Percentiles rank a stretch among this genome's conserved stretches.
Conservation (phyloP, 768 basidiomycete genomes). For the Russula vinacea region DNA sequence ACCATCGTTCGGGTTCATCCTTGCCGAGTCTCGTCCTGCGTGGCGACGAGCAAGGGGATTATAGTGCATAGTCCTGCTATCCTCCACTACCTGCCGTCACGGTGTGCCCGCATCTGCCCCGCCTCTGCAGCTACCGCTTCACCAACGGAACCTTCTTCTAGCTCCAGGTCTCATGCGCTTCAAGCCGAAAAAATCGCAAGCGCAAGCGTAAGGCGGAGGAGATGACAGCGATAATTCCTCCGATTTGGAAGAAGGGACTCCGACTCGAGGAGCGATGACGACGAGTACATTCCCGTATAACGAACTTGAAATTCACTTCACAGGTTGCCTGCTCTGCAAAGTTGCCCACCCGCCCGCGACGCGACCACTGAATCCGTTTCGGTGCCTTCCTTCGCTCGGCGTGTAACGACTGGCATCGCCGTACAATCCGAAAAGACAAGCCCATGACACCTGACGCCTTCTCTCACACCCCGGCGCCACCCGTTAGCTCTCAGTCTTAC, state of each 20-base stretch:
- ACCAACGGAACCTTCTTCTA: too few species aligned
- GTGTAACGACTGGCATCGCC: neutral
- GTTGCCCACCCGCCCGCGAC: neutral
- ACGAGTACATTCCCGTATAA: conserved; percentile 1
- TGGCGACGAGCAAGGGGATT: conserved; percentile 27
- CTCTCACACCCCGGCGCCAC: conserved; percentile 7
- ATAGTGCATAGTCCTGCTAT: conserved; percentile 22
- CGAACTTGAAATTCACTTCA: neutral
- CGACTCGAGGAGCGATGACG: too few species aligned
- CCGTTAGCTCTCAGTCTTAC: neutral
- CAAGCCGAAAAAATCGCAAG: too few species aligned
- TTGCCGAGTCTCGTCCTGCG: conserved; percentile 26
- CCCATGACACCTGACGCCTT: conserved; percentile 15
- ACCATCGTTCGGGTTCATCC: conserved; percentile 54
- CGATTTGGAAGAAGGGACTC: neutral
- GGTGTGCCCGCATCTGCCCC: too few species aligned
- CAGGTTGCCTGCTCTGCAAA: conserved; percentile 8
- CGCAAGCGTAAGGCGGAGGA: conserved; percentile 10
- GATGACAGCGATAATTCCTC: neutral
- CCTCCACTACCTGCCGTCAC: too few species aligned
- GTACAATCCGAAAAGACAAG: conserved; percentile 6
- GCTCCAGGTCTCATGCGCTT: too few species aligned
- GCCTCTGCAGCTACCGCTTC: too few species aligned
- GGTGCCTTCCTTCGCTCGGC: neutral
- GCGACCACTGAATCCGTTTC: neutral